Conservation (phyloP, 1,284 basidiomycete genomes). For the Schizophyllum amplum region DNA sequence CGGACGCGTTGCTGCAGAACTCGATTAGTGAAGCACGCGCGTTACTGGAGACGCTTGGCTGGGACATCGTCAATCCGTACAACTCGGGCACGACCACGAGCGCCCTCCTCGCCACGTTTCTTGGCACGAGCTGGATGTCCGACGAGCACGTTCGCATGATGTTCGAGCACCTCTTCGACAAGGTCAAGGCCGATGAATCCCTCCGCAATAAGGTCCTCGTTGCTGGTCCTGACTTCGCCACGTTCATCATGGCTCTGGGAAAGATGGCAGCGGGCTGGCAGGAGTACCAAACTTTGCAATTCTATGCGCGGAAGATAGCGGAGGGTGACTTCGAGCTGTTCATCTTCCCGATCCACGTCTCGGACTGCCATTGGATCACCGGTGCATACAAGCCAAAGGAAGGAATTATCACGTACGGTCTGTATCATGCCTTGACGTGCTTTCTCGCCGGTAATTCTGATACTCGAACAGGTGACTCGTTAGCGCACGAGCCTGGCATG, state of each 20-base stretch:
- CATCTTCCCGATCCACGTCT: neutral
- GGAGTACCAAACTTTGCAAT: neutral
- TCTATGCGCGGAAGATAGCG: neutral
- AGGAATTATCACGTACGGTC: neutral
- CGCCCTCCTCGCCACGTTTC: neutral
- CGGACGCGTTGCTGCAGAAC: neutral
- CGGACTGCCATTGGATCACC: neutral
- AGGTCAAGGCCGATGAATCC: neutral
- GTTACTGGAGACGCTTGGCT: neutral
- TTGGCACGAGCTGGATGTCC: neutral
- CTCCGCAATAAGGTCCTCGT: neutral
- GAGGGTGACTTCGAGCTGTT: neutral
- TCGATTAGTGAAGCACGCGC: neutral
- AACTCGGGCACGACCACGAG: neutral
- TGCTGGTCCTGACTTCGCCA: neutral
- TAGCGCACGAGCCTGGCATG: neutral
- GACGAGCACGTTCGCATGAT: neutral
- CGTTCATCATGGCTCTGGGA: too few species aligned
- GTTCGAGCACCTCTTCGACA: neutral
- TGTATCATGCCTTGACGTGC: neutral
- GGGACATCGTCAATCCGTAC: neutral
- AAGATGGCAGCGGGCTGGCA: too few species aligned
- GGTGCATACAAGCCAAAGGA: neutral
- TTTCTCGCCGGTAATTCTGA: neutral
- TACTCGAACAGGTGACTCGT: neutral